phyloP scores from a whole-genome alignment of 108 stramenopile species.

The Licmophora abbreviata region DNA sequence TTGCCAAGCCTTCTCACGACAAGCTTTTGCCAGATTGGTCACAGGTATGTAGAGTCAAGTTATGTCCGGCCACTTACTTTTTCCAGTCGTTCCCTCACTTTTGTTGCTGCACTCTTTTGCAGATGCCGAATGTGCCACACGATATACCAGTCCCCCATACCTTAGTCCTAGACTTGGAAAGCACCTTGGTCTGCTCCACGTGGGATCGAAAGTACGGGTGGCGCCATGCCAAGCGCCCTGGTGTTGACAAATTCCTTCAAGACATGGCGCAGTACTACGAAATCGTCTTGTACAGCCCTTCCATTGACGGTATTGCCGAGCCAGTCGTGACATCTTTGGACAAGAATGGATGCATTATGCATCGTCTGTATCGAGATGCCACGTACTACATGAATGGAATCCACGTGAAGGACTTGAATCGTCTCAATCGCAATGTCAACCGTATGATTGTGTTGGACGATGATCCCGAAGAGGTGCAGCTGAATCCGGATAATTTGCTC shows the following conservation, averaged over 20 bases:
- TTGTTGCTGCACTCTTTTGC: background rate
- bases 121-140: slow-evolving; percentile 87
- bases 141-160: slow-evolving; percentile 88
- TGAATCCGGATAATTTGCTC: slow-evolving; percentile 92
- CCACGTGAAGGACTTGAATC: slow-evolving; percentile 88
- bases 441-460: slow-evolving; percentile 93
- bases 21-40: slow-evolving; percentile 94
- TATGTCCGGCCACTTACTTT: background rate
- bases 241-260: slow-evolving; percentile 88
- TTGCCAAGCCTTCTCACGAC: slow-evolving; percentile 78
- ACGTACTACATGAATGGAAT: slow-evolving; percentile 87
- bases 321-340: slow-evolving; percentile 80
- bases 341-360: slow-evolving; percentile 83
- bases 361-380: slow-evolving; percentile 89
- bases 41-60: slow-evolving; percentile 27
- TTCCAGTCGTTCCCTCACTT: slow-evolving; percentile 1
- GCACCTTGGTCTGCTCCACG: slow-evolving; percentile 82
- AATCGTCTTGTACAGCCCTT: slow-evolving; percentile 87
- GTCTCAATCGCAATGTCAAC: slow-evolving; percentile 83
- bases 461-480: slow-evolving; percentile 71
- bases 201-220: slow-evolving; percentile 95
- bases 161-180: slow-evolving; percentile 92
- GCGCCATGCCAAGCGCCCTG: slow-evolving; percentile 95
- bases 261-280: slow-evolving; percentile 93
- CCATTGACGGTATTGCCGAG: slow-evolving; percentile 72